Evolutionary conservation across 164 flowering plant genomes (phyloP).

Genomic region (Tetracentron sinense): DNA sequence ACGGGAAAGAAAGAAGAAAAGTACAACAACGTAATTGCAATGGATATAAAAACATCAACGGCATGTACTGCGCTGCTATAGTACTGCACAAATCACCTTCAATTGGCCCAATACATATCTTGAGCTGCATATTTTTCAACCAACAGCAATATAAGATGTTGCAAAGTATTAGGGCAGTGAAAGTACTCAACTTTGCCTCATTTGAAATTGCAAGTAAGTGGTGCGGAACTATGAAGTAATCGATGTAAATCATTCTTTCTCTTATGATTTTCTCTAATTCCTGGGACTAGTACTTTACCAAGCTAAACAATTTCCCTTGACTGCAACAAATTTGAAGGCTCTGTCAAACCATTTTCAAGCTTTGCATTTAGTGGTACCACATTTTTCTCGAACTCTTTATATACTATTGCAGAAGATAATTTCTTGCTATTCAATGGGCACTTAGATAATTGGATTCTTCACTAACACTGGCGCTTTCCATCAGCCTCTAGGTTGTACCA

Average conservation of each 20-base stretch:
- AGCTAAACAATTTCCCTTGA: slow-evolving; percentile 4
- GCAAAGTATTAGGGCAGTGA: not conserved
- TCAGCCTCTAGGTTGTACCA: not conserved
- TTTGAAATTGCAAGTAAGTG: no score
- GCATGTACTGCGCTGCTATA: no score
- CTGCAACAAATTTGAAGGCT: slow-evolving; percentile 3
- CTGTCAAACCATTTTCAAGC: slow-evolving; percentile 9
- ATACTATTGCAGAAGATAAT: slow-evolving; percentile 1
- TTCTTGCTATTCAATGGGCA: slow-evolving; percentile 1
- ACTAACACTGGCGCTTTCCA: not conserved
- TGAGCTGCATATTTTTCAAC: no score
- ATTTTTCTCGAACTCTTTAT: slow-evolving; percentile 6
- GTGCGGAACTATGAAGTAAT: not conserved
- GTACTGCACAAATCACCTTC: not conserved
- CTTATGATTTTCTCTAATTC: slow-evolving; percentile 11
- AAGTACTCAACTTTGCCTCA: not conserved
- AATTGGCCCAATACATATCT: not conserved
- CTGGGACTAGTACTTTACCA: slow-evolving; percentile 1
- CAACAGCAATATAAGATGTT: not conserved
- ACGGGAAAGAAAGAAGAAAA: no score
- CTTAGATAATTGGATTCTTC: slow-evolving; percentile 10
- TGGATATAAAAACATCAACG: not conserved
- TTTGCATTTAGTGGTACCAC: slow-evolving; percentile 2
- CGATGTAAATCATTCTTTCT: slow-evolving; percentile 9
- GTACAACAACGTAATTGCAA: no score